Evolutionary conservation across 2,329 filamentous ascomycete species (phyloP).

Genomic region (Graphiopsis chlorocephala): DNA sequence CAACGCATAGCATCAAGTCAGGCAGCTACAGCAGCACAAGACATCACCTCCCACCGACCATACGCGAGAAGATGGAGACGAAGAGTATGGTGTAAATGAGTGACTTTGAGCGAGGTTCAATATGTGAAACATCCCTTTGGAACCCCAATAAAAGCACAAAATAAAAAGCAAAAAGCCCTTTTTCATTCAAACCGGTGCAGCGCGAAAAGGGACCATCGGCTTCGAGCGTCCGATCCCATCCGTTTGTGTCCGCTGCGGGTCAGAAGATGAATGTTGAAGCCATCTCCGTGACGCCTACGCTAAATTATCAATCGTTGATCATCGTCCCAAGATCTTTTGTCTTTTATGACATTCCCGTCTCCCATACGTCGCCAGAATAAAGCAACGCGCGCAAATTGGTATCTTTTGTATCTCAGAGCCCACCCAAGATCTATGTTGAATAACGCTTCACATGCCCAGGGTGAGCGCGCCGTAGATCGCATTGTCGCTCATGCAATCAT

Average conservation of each 20-base stretch:
- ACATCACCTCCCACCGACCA: not conserved
- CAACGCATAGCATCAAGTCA: not conserved
- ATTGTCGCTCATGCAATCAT: conserved; percentile 17
- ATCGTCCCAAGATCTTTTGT: conserved; percentile 12
- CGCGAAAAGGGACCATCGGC: not conserved
- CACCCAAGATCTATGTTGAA: conserved; percentile 26
- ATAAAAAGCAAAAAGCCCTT: conserved; percentile 3
- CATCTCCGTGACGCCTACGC: conserved; percentile 27
- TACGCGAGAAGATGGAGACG: not conserved
- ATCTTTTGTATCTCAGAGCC: conserved; percentile 25
- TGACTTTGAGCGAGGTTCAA: conserved; percentile 10
- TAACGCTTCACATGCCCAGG: conserved; percentile 21
- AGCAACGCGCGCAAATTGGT: conserved; percentile 13
- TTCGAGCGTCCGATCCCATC: not conserved
- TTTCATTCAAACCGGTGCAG: conserved; percentile 8
- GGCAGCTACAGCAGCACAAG: not conserved
- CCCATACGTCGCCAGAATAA: not conserved
- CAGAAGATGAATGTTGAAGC: conserved; percentile 26
- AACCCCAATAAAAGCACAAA: conserved; percentile 13
- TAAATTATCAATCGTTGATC: conserved; percentile 21
- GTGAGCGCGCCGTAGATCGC: conserved; percentile 15
- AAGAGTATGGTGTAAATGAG: conserved; percentile 7
- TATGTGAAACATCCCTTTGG: not conserved
- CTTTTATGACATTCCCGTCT: not conserved
- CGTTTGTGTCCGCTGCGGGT: conserved; percentile 7